Evolutionary conservation across 73 alveolate species (phyloP).

Genomic region (Blepharisma stoltei): DNA sequence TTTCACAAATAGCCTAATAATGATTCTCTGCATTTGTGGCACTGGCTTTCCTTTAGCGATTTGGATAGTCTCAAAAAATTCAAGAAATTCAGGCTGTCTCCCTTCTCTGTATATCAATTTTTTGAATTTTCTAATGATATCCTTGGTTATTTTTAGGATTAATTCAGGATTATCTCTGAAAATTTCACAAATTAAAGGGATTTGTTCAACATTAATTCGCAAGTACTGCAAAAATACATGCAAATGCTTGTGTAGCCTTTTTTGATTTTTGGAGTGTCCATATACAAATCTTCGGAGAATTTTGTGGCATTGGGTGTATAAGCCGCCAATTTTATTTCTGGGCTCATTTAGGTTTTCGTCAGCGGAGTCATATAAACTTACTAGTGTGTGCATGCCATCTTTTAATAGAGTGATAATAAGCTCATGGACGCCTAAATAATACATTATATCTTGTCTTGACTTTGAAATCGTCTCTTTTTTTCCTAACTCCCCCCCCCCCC

Average conservation of each 20-base stretch:
- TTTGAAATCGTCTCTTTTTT: background rate
- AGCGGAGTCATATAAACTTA: background rate
- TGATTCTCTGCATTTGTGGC: conserved; percentile 47
- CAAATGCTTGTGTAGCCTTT: conserved; percentile 25
- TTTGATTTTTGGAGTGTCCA: conserved; percentile 39
- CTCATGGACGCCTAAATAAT: background rate
- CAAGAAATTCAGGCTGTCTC: conserved; percentile 36
- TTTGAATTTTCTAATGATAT: conserved; percentile 25
- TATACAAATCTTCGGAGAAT: background rate
- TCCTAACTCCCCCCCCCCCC: too few species aligned
- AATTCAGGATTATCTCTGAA: conserved; percentile 40
- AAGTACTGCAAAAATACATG: conserved; percentile 36
- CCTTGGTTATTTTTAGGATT: conserved; percentile 33
- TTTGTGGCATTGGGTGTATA: conserved; percentile 1
- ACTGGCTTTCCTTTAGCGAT: conserved; percentile 35
- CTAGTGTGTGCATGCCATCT: conserved; percentile 29
- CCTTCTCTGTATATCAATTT: conserved; percentile 43
- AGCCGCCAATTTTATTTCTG: background rate
- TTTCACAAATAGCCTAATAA: conserved; percentile 34
- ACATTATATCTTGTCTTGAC: conserved; percentile 16
- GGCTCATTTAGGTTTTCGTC: background rate
- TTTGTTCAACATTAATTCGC: conserved; percentile 45
- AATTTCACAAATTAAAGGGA: conserved; percentile 54
- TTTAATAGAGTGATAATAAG: background rate
- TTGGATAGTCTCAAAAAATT: conserved; percentile 35